Conservation (phyloP, 768 basidiomycete species). For the Erythrobasidium yunnanense region DNA sequence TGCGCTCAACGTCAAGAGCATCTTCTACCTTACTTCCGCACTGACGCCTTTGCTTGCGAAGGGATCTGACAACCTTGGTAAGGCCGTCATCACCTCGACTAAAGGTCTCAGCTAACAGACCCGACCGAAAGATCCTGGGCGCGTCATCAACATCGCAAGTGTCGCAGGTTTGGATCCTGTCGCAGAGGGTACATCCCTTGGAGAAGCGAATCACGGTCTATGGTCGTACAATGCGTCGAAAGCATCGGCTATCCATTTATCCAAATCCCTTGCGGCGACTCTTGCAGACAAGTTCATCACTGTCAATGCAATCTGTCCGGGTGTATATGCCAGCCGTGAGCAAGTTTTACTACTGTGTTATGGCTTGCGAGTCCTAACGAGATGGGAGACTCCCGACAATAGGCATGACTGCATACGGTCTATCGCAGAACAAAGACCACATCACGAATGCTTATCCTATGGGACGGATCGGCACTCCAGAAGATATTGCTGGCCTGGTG, state of each 20-base stretch:
- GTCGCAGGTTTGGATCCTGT: constrained; percentile 24
- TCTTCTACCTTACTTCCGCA: constrained; percentile 44
- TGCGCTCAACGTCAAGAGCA: constrained; percentile 51
- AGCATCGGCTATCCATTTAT: constrained; percentile 29
- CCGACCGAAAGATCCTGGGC: constrained; percentile 24
- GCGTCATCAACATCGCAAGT: constrained; percentile 30
- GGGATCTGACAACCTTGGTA: constrained; percentile 27
- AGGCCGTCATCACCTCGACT: background rate
- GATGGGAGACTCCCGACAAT: background rate
- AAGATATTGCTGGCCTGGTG: constrained; percentile 30
- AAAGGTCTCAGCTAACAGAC: background rate
- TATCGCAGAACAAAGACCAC: constrained; percentile 19
- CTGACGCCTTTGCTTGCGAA: constrained; percentile 30
- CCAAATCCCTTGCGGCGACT: constrained; percentile 26
- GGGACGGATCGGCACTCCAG: constrained; percentile 23
- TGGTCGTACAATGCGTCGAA: constrained; percentile 32
- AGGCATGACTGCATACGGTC: constrained; percentile 24
- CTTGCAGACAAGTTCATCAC: constrained; percentile 22
- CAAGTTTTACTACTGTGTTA: background rate
- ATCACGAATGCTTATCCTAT: constrained; percentile 18
- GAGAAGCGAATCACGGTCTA: constrained; percentile 23
- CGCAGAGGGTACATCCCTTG: constrained; percentile 29
- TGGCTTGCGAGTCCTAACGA: background rate
- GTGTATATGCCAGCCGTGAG: constrained; percentile 18
- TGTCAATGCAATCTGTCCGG: constrained; percentile 33